These are phyloP conservation scores for Pascua sp. DNA, from an alignment of 1,284 basidiomycete species.

Conservation along the genomic window DNA sequence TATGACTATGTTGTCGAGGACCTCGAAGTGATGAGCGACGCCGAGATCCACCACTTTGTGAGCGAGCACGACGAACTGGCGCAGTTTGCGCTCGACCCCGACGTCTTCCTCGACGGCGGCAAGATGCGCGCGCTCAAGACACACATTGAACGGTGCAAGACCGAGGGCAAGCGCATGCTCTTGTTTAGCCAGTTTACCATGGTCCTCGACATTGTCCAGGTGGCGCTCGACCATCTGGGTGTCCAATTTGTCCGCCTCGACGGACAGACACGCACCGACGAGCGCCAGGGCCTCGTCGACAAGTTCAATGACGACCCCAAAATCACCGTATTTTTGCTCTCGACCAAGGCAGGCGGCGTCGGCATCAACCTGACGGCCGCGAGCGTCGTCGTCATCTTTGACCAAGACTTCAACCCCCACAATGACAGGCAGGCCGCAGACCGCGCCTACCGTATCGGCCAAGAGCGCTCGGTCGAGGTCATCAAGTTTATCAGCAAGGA, in stretches of 20 bases:
- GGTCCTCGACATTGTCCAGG: constrained; percentile 86
- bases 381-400: constrained; percentile 91
- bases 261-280: constrained; percentile 89
- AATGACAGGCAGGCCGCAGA: constrained; percentile 94
- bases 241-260: constrained; percentile 85
- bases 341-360: constrained; percentile 80
- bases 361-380: constrained; percentile 86
- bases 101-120: constrained; percentile 82
- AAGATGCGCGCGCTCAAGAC: constrained; percentile 75
- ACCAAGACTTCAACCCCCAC: constrained; percentile 91
- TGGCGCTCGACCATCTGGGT: constrained; percentile 72
- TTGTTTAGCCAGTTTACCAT: constrained; percentile 98
- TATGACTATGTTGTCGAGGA: constrained; percentile 84
- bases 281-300: constrained; percentile 89
- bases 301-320: constrained; percentile 90
- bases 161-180: constrained; percentile 74
- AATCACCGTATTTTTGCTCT: constrained; percentile 91
- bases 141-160: constrained; percentile 67
- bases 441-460: constrained; percentile 86
- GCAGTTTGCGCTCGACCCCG: constrained; percentile 69
- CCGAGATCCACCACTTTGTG: constrained; percentile 76
- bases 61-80: constrained; percentile 73
- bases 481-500: constrained; percentile 89
- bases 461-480: constrained; percentile 53
- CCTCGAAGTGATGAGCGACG: constrained; percentile 85